A percentile compares a stretch with the other conserved stretches of the same genome.
These are phyloP conservation scores for Salix koriyanagi DNA, from an alignment of 345 rosid species.

Conservation along the genomic window DNA sequence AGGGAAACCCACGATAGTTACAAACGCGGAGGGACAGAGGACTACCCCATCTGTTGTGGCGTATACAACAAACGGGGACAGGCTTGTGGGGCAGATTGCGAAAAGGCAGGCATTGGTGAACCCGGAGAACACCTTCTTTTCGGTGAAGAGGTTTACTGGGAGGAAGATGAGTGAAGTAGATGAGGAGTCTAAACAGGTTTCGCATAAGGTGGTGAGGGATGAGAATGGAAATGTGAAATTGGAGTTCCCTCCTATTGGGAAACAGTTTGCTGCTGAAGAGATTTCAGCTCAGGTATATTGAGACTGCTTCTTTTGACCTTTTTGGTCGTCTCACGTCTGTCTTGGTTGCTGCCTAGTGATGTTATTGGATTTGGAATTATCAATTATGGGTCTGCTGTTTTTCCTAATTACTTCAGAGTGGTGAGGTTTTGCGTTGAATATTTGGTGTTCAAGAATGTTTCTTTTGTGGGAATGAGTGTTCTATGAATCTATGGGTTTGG, in stretches of 20 bases:
- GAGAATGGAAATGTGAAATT: slow-evolving; percentile 92
- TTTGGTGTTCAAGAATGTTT: not conserved
- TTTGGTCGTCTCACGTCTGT: not conserved
- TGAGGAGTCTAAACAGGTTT: slow-evolving; percentile 93
- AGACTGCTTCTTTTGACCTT: not conserved
- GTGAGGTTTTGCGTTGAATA: not conserved
- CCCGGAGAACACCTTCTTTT: slow-evolving; percentile 96
- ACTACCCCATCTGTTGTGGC: slow-evolving; percentile 98
- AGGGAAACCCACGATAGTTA: slow-evolving; percentile 93
- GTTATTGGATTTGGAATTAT: not conserved
- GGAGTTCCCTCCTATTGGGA: slow-evolving; percentile 87
- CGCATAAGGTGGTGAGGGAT: slow-evolving; percentile 77
- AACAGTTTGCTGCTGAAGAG: slow-evolving; percentile 95
- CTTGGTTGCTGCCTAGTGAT: not conserved
- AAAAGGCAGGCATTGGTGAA: slow-evolving; percentile 97
- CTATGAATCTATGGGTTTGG: no score
- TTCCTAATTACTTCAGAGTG: not conserved
- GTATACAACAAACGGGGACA: slow-evolving; percentile 77
- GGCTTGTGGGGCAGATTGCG: slow-evolving; percentile 96
- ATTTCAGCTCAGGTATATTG: slow-evolving; percentile 89
- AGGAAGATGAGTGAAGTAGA: slow-evolving; percentile 95
- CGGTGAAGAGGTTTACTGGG: slow-evolving; percentile 97
- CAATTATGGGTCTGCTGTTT: not conserved
- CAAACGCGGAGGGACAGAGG: slow-evolving; percentile 94
- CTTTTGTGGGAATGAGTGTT: not conserved